Percentiles rank a stretch among this genome's conserved stretches.
phyloP scores from a whole-genome alignment of 768 basidiomycete species.

The Phlebiopsis gigantea region DNA sequence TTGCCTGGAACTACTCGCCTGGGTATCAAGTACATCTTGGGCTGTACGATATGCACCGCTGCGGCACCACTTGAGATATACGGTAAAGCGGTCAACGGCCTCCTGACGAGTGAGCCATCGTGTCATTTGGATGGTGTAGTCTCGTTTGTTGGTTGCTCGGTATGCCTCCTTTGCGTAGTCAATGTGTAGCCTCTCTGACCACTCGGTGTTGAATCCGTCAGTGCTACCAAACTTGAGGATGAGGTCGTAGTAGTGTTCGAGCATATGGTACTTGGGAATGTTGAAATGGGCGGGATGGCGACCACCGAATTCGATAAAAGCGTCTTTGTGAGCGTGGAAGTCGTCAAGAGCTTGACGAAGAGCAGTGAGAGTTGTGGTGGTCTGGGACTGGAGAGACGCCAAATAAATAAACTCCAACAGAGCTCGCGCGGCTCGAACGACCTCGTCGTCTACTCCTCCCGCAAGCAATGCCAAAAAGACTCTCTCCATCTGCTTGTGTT shows the following conservation, averaged over 20 bases:
- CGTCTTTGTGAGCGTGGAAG: conserved; percentile 34
- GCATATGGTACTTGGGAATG: conserved; percentile 17
- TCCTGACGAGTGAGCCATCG: conserved; percentile 23
- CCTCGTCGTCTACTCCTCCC: neutral
- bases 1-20: no score
- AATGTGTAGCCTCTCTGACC: conserved; percentile 27
- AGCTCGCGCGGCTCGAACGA: conserved; percentile 15
- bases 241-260: conserved; percentile 13
- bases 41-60: neutral
- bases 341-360: conserved; percentile 23
- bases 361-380: conserved; percentile 4
- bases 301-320: conserved; percentile 30
- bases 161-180: conserved; percentile 28
- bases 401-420: conserved; percentile 25
- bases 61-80: neutral
- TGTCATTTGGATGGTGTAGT: conserved; percentile 29
- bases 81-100: conserved; percentile 13
- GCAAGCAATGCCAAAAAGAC: conserved; percentile 21
- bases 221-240: conserved; percentile 21
- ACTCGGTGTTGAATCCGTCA: conserved; percentile 28
- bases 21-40: no score
- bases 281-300: conserved; percentile 14
- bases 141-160: conserved; percentile 23
- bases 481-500: conserved; percentile 30
- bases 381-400: conserved; percentile 17